phyloP scores from a whole-genome alignment of 2,329 filamentous ascomycete genomes.

The Diaporthe sp. region DNA sequence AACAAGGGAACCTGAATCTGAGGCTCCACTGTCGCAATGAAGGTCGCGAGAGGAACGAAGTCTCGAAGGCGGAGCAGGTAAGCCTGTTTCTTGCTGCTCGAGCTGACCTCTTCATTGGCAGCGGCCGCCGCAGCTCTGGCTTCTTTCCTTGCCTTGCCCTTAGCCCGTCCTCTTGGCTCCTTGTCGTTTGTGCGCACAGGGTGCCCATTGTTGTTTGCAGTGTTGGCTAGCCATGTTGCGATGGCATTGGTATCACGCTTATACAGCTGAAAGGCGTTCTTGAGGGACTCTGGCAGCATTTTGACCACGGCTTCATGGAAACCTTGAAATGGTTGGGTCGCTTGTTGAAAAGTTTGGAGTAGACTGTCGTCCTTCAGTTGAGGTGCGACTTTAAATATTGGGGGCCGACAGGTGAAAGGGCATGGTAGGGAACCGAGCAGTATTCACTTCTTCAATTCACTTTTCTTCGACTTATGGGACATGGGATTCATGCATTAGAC shows the following conservation, averaged over 20 bases:
- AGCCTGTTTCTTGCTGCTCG: background rate
- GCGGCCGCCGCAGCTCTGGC: too few relatives aligned
- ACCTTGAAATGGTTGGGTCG: background rate
- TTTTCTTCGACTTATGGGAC: background rate
- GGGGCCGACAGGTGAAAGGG: too few relatives aligned
- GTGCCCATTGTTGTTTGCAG: background rate
- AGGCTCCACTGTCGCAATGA: background rate
- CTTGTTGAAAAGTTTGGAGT: background rate
- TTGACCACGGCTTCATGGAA: background rate
- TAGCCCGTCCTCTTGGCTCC: background rate
- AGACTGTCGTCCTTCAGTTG: background rate
- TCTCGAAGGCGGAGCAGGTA: background rate
- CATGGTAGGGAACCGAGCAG: background rate
- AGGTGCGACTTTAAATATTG: background rate
- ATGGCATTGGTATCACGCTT: conserved; percentile 20
- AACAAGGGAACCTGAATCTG: background rate
- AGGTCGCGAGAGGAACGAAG: background rate
- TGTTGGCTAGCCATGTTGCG: conserved; percentile 6
- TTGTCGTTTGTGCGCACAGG: background rate
- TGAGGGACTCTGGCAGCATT: background rate
- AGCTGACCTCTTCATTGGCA: background rate
- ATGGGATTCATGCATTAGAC: background rate
- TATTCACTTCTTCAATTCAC: background rate
- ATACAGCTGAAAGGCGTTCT: background rate
- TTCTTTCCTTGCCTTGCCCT: background rate